These are phyloP conservation scores for Gossypium herbaceum DNA, from an alignment of 345 rosid species.

Conservation along the genomic window DNA sequence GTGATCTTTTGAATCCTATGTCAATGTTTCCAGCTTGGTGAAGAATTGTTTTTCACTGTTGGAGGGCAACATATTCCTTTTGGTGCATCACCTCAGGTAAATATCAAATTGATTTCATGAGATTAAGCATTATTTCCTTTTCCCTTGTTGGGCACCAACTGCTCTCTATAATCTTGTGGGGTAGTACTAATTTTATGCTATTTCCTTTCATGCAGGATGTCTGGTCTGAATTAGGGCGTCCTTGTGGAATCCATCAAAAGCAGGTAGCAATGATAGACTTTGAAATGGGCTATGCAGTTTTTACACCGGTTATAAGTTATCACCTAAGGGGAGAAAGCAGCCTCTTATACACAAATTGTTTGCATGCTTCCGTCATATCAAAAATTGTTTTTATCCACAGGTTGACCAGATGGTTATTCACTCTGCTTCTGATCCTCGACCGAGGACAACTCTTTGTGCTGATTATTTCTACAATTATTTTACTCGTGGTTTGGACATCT, in stretches of 20 bases:
- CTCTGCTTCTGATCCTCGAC: conserved; percentile 83
- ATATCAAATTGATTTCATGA: not conserved
- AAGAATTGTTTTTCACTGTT: conserved; percentile 64
- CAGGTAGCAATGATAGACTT: conserved; percentile 46
- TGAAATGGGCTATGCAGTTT: not conserved
- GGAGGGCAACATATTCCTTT: conserved; percentile 93
- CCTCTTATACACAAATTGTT: not conserved
- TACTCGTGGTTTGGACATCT: conserved; percentile 93
- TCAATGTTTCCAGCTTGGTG: conserved; percentile 63
- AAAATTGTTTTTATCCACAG: conserved; percentile 36
- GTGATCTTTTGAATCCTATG: not conserved
- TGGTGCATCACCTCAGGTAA: conserved; percentile 98
- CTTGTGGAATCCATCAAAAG: conserved; percentile 96
- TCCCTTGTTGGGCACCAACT: not conserved
- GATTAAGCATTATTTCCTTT: not conserved
- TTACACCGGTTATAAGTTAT: not conserved
- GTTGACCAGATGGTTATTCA: conserved; percentile 99
- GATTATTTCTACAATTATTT: conserved; percentile 96
- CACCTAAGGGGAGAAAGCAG: not conserved
- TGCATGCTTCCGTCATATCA: conserved; percentile 6
- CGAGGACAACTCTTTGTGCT: conserved; percentile 77
- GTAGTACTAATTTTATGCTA: conserved; percentile 8
- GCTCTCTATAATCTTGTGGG: not conserved
- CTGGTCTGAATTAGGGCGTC: conserved; percentile 97
- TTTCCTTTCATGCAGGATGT: conserved; percentile 60